phyloP scores from a whole-genome alignment of 176 grass and related monocot genomes.

The Bolboschoenus planiculmis region DNA sequence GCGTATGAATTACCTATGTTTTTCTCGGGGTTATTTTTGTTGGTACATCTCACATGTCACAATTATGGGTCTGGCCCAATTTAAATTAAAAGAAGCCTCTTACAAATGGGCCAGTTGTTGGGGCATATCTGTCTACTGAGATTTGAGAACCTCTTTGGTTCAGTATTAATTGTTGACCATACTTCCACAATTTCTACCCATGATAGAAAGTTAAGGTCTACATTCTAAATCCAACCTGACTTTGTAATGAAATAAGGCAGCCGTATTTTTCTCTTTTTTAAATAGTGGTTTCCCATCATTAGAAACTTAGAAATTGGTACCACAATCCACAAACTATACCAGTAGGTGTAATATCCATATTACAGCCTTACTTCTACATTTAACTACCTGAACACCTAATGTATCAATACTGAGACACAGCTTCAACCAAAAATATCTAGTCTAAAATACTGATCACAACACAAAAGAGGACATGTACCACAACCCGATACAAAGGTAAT shows the following conservation, averaged over 20 bases:
- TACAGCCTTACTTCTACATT: no score
- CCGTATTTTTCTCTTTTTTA: no score
- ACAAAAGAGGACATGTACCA: no score
- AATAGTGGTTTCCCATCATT: no score
- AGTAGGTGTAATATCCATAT: no score
- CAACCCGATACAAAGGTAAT: no score
- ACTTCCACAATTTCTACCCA: not conserved
- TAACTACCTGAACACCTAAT: no score
- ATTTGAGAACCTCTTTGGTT: not conserved
- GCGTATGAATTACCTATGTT: not conserved
- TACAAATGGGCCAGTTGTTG: not conserved
- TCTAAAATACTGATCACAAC: no score
- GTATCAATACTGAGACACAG: no score
- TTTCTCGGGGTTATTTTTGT: not conserved
- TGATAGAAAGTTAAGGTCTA: not conserved
- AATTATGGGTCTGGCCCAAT: not conserved
- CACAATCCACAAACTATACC: no score
- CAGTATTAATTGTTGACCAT: not conserved
- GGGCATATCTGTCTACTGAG: not conserved
- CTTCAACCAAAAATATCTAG: no score
- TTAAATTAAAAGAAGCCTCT: not conserved
- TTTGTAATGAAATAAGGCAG: not conserved
- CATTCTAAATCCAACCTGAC: not conserved
- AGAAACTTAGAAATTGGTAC: no score
- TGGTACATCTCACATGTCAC: not conserved